Percentiles rank a stretch among this genome's conserved stretches.
phyloP scores from a whole-genome alignment of 306 rosid species.

The Delonix regia region DNA sequence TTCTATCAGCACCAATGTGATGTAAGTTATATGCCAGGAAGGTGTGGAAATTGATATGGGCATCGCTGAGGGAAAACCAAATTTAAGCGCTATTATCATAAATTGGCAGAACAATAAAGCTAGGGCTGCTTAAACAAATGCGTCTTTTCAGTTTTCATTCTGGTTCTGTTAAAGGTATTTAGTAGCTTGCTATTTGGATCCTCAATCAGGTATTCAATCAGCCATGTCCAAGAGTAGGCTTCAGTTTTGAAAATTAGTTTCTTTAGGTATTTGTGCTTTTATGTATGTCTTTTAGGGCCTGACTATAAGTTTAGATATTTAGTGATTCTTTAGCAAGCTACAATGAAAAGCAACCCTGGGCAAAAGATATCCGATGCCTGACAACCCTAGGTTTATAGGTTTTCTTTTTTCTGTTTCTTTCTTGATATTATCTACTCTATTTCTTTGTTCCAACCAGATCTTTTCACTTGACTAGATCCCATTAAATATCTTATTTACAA shows the following conservation, averaged over 20 bases:
- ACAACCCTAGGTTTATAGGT: background rate
- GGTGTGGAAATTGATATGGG: background rate
- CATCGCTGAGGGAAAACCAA: background rate
- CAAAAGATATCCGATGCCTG: background rate
- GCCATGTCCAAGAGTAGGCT: too few species aligned
- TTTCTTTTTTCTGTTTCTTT: background rate
- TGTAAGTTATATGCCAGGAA: background rate
- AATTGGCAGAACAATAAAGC: background rate
- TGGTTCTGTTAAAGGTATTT: too few species aligned
- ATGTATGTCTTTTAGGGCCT: too few species aligned
- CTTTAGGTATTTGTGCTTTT: too few species aligned
- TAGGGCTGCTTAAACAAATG: background rate
- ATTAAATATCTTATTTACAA: background rate
- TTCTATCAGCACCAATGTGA: background rate
- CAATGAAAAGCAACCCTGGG: background rate
- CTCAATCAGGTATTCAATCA: too few species aligned
- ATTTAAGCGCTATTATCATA: background rate
- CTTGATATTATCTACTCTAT: background rate
- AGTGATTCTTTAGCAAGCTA: background rate
- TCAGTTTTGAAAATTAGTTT: too few species aligned
- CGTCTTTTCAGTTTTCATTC: background rate
- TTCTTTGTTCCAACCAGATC: background rate
- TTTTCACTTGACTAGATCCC: background rate
- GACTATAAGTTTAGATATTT: background rate
- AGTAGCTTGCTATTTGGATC: too few species aligned